Base-by-base conservation (phyloP, 805 yeast species). In the Metschnikowia matae region DNA sequence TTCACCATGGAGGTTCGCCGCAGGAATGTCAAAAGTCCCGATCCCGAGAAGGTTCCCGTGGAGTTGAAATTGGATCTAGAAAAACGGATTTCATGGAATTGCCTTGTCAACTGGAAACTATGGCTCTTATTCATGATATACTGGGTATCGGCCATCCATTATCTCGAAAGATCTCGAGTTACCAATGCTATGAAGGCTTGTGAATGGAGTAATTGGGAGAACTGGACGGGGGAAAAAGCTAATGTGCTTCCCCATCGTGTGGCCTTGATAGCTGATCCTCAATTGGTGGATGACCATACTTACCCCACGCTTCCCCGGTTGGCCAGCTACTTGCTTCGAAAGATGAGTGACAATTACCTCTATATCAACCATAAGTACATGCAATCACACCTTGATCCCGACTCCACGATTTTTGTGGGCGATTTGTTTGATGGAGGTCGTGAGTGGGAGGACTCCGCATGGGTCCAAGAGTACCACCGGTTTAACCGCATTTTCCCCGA, bases 361-460 rank as follows among this genome's bases (percentile, higher is more conserved):
- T 84, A 80, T 54, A 76, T 90, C 48, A 90, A 92, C 64, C 82
- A 88, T 77, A 77, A 79, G 58, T 71, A 73, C 52, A 67, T 85
- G 37, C 85, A 85, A 54, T 55, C 68, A 6, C 55, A 68, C 2
- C 73, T 94, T 48, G 80, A 81, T 34, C 97, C 98, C 0, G 86
- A 90, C 60, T 73, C 86, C 1, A 81, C 83, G 4, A 67, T 92
- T 4, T 92, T 89, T 63, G 69, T 94, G 26, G 99, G 99, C 2
- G 99, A 94, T 64, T 67, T 92, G 58, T 87, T 92, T 63, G 99
- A 94, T 68, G 97, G 97, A 11, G 98, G 98, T 0, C 75, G 99
- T 51, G 85, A 84, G 48, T 90, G 96, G 92, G 80, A 79, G 37
- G 82, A 80, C 54, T 77, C 77, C 33, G 62, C 56, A 8, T 89